Base-by-base conservation (phyloP, 805 yeast genomes). In the Lachancea waltii region DNA sequence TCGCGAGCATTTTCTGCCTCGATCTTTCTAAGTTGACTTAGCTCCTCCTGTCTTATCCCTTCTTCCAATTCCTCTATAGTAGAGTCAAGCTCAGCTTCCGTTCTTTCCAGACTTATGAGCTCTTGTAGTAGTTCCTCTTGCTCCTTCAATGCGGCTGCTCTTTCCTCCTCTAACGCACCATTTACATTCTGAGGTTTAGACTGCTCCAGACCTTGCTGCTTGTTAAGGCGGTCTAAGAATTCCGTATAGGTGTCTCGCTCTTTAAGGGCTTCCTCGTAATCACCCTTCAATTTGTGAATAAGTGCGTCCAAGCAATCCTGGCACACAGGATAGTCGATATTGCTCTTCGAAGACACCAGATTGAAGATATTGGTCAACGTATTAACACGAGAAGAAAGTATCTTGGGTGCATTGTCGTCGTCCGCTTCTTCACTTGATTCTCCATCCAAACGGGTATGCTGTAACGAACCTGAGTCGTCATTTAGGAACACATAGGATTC, bases 261-360 rank as follows among this genome's bases (percentile, higher is more conserved):
- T 44, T 70, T 71, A 14, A 81, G 74, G 4, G 80, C 73, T 39
- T 77, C 83, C 43, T 83, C 90, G 56, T 83, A 83, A 48, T 79
- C 79, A 9, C 65, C 57, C 50, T 79, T 81, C 57, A 86, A 68
- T 40, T 79, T 79, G 7, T 74, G 77, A 8, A 82, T 65, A 18
- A 90, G 60, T 15, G 70, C 56, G 30, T 71, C 75, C 5, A 92
- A 82, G 58, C 98, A 92, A 30, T 89, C 97, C 17, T 70, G 70
- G 50, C 97, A 90, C 11, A 92, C 76, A 0, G 98, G 98, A 52
- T 77, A 79, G 46, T 85, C 94, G 11, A 90, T 70, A 43, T 81
- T 86, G 36, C 81, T 79, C 44, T 82, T 80, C 4, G 73, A 67
- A 0, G 92, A 80, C 5, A 90, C 60, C 2, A 83, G 68, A 45